phyloP scores from a whole-genome alignment of 305 asterid species.

The Ruellia speciosa region DNA sequence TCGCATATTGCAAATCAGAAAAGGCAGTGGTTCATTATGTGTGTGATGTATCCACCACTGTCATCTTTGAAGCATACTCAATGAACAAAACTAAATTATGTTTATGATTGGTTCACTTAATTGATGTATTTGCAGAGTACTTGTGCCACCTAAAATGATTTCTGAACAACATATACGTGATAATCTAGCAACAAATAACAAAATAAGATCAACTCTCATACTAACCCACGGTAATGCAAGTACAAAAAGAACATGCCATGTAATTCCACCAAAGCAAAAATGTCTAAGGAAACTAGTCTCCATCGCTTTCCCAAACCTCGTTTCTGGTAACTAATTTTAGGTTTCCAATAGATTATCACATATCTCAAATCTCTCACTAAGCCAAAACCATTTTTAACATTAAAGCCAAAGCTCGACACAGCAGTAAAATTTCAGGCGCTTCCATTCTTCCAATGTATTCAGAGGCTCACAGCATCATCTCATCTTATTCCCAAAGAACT shows the following conservation, averaged over 20 bases:
- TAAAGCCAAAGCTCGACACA: too few species aligned
- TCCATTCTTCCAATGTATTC: too few species aligned
- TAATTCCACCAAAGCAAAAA: not conserved
- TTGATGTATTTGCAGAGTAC: not conserved
- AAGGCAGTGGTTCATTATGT: not conserved
- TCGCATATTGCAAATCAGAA: not conserved
- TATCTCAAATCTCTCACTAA: slow-evolving; percentile 2
- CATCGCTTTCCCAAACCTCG: slow-evolving; percentile 4
- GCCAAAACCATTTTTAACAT: too few species aligned
- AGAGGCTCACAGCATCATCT: too few species aligned
- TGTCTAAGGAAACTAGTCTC: slow-evolving; percentile 1
- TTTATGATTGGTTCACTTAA: not conserved
- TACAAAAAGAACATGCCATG: not conserved
- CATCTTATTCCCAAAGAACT: too few species aligned
- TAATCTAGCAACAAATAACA: too few species aligned
- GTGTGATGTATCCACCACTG: not conserved
- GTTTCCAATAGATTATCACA: too few species aligned
- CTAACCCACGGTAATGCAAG: not conserved
- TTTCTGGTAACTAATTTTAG: too few species aligned
- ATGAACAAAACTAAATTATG: not conserved
- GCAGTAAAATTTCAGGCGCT: too few species aligned
- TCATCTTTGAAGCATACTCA: not conserved
- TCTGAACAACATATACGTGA: too few species aligned
- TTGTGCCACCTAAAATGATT: not conserved
- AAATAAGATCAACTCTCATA: slow-evolving; percentile 7